These are phyloP conservation scores for Trifolium dubium DNA, from an alignment of 306 rosid species.

Conservation along the genomic window DNA sequence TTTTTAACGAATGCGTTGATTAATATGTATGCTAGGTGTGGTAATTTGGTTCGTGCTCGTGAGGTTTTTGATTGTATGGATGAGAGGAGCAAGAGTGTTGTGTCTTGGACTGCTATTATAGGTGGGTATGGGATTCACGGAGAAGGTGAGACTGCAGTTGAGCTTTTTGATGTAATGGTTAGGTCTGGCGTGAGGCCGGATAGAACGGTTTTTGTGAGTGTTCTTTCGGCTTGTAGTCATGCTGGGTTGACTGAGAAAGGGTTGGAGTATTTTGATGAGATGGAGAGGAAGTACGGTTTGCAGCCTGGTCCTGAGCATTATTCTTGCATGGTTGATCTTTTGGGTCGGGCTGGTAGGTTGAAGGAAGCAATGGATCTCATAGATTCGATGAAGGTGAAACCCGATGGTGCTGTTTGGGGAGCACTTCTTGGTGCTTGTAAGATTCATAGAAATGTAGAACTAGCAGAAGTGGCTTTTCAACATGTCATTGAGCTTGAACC, in stretches of 20 bases:
- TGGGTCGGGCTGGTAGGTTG: slow-evolving; percentile 84
- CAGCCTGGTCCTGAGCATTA: slow-evolving; percentile 77
- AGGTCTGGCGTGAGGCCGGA: slow-evolving; percentile 70
- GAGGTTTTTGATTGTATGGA: slow-evolving; percentile 40
- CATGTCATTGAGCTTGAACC: slow-evolving; percentile 74
- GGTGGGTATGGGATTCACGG: slow-evolving; percentile 95
- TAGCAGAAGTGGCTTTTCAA: slow-evolving; percentile 80
- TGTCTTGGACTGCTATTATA: slow-evolving; percentile 71
- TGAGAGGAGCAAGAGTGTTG: slow-evolving; percentile 49
- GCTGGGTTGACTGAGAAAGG: slow-evolving; percentile 81
- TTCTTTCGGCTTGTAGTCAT: slow-evolving; percentile 88
- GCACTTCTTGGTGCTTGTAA: slow-evolving; percentile 93
- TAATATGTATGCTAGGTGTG: slow-evolving; percentile 65
- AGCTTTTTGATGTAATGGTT: slow-evolving; percentile 76
- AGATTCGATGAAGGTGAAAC: slow-evolving; percentile 63
- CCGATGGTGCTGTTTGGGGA: slow-evolving; percentile 95
- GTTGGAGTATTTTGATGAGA: slow-evolving; percentile 62
- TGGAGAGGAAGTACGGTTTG: slow-evolving; percentile 61
- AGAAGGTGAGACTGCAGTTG: slow-evolving; percentile 65
- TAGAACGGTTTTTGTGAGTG: slow-evolving; percentile 68
- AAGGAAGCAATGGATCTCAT: slow-evolving; percentile 70
- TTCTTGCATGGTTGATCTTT: slow-evolving; percentile 86
- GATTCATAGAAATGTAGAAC: slow-evolving; percentile 69
- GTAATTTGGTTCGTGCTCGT: slow-evolving; percentile 49
- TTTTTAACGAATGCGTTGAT: slow-evolving; percentile 55